A percentile compares a stretch with the other conserved stretches of the same genome.
phyloP scores from a whole-genome alignment of 257 asterid species.

The Phtheirospermum japonicum region DNA sequence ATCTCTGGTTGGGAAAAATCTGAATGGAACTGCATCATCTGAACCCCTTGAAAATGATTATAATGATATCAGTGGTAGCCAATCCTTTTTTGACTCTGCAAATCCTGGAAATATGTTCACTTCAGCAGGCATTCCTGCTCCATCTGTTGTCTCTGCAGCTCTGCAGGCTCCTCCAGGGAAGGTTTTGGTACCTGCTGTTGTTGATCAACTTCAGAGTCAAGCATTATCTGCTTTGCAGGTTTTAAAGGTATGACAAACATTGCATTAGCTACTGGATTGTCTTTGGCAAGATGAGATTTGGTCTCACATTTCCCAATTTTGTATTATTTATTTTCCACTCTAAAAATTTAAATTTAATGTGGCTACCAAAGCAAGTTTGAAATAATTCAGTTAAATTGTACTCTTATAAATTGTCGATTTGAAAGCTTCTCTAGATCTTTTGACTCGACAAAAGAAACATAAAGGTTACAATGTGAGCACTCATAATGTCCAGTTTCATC shows the following conservation, averaged over 20 bases:
- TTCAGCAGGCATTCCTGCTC: conserved; percentile 95
- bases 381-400: neutral
- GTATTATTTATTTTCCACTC: neutral
- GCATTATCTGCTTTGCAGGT: conserved; percentile 90
- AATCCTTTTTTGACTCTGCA: conserved; percentile 41
- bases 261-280: conserved; percentile 18
- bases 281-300: conserved; percentile 13
- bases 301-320: conserved; percentile 9
- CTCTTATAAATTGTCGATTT: neutral
- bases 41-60: conserved; percentile 41
- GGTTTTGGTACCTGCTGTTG: conserved; percentile 91
- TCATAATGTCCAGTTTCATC: conserved; percentile 18
- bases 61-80: conserved; percentile 38
- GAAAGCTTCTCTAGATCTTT: conserved; percentile 13
- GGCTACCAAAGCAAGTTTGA: conserved; percentile 32
- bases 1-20: conserved; percentile 32
- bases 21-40: conserved; percentile 33
- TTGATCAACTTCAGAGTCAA: conserved; percentile 89
- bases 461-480: conserved; percentile 2
- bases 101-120: conserved; percentile 55
- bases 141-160: conserved; percentile 75
- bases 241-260: conserved; percentile 43
- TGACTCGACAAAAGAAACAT: neutral
- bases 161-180: conserved; percentile 72
- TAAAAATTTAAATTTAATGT: conserved; percentile 23